Conservation (phyloP, 2,329 filamentous ascomycete species). For the Penicillium verrucosum region DNA sequence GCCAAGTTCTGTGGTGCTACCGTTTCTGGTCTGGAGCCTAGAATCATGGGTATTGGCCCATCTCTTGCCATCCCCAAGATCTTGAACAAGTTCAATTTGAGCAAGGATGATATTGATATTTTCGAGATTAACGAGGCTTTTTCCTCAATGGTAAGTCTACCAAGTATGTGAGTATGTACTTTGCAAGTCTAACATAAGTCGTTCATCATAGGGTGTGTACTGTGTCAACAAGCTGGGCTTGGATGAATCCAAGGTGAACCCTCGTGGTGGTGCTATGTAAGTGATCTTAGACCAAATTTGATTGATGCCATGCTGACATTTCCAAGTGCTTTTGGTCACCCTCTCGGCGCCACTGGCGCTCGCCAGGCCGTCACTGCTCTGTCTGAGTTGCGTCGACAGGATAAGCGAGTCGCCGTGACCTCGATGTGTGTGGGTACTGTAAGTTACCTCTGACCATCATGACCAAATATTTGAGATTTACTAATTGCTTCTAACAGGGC, state of each 20-base stretch:
- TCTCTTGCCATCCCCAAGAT: slow-evolving; percentile 90
- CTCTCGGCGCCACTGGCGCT: slow-evolving; percentile 84
- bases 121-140: slow-evolving; percentile 78
- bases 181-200: not conserved
- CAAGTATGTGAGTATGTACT: not conserved
- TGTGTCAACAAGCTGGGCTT: slow-evolving; percentile 80
- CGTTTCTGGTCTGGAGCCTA: slow-evolving; percentile 77
- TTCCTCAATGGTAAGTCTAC: slow-evolving; percentile 54
- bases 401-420: slow-evolving; percentile 77
- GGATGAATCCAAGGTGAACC: slow-evolving; percentile 81
- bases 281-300: slow-evolving; percentile 5
- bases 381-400: slow-evolving; percentile 76
- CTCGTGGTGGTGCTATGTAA: slow-evolving; percentile 82
- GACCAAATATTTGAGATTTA: not conserved
- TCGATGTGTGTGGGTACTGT: slow-evolving; percentile 92
- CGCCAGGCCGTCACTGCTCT: slow-evolving; percentile 85
- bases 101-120: slow-evolving; percentile 41
- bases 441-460: slow-evolving; percentile 42
- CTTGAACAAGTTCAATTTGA: slow-evolving; percentile 74
- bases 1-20: slow-evolving; percentile 85
- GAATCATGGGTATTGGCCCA: slow-evolving; percentile 90
- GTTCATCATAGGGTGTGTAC: slow-evolving; percentile 74
- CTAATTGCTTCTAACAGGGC: slow-evolving; percentile 27
- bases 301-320: slow-evolving; percentile 8
- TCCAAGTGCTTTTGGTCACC: slow-evolving; percentile 74